Base-by-base conservation (phyloP, 2,329 filamentous ascomycete genomes). In the Aspergillus felis region DNA sequence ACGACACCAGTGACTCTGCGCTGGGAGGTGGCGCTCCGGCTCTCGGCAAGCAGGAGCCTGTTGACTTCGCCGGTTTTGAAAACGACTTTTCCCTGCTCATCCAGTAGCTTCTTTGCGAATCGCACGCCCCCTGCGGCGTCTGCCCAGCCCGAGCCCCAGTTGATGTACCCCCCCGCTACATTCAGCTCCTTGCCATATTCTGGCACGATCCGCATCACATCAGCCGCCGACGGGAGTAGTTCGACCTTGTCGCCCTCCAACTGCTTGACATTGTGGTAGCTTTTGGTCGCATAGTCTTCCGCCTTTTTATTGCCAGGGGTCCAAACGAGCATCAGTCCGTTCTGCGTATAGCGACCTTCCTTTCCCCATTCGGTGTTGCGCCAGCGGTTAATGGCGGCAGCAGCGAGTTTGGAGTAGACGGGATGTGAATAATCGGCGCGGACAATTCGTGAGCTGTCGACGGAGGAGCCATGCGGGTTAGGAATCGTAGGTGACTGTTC, bases 351-450 rank as follows among this genome's bases (percentile, higher is more conserved):
- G 38, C 77, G 70, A 9, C 74, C 77, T 22, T 78, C 70, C 2
- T 64, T 64, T 24, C 77, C 77, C 76, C 76, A 79, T 59, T 70
- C 71, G 12, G 74, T 75, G 50, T 73, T 71, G 82, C 83, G 65
- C 81, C 81, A 65, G 88, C 84, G 90, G 86, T 80, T 74, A 67
- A 90, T 89, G 1, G 92, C 91, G 38, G 84, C 79, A 20, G 84
- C 81, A 22, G 88, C 91, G 49, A 97, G 84, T 17, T 80, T 77
- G 5, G 91, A 84, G 74, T 97, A 97, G 24, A 87, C 83, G 0
- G 84, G 78, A 68, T 93, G 87, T 4, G 90, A 87, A 70, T 97
- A 97, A 79, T 97, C 93, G 41, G 87, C 81, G 35, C 85, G 81
- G 51, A 87, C 79, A 62, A 87, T 87, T 56, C 85, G 83, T 24